Evolutionary conservation across 208 protist species (phyloP).

Genomic region (Trypanosoma vivax): DNA sequence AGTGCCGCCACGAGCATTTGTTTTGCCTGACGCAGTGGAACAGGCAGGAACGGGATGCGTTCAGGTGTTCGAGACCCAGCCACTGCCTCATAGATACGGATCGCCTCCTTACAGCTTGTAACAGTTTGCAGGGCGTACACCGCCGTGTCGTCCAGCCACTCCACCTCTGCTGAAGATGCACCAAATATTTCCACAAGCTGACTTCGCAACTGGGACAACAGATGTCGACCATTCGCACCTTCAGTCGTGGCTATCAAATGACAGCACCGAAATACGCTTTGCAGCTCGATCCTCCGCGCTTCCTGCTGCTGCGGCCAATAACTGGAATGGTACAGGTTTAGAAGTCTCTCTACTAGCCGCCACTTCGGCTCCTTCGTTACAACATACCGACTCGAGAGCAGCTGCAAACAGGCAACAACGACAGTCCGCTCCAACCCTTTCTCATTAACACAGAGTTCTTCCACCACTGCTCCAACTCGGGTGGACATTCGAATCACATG

Average conservation of each 20-base stretch:
- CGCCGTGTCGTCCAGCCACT: constrained; percentile 65
- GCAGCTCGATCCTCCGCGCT: constrained; percentile 60
- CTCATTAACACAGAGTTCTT: constrained; percentile 34
- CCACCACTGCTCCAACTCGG: constrained; percentile 29
- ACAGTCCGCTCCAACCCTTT: constrained; percentile 57
- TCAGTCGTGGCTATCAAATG: constrained; percentile 36
- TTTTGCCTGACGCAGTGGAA: constrained; percentile 50
- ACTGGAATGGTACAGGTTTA: constrained; percentile 53
- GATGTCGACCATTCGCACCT: not conserved
- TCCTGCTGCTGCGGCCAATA: constrained; percentile 66
- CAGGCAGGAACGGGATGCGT: constrained; percentile 42
- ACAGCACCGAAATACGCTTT: constrained; percentile 74
- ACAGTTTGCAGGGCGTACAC: constrained; percentile 49
- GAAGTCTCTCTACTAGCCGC: constrained; percentile 25
- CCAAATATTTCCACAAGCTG: constrained; percentile 42
- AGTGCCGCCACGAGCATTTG: constrained; percentile 35
- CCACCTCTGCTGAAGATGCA: constrained; percentile 34
- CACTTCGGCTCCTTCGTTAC: constrained; percentile 19
- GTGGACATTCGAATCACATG: constrained; percentile 28
- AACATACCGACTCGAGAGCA: constrained; percentile 40
- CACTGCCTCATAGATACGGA: constrained; percentile 34
- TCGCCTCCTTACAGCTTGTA: constrained; percentile 26
- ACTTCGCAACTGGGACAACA: constrained; percentile 23
- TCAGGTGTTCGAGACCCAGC: constrained; percentile 25
- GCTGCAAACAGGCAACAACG: constrained; percentile 62